Base-by-base conservation (phyloP, 2,329 filamentous ascomycete genomes). In the Fusarium oligoseptatum region DNA sequence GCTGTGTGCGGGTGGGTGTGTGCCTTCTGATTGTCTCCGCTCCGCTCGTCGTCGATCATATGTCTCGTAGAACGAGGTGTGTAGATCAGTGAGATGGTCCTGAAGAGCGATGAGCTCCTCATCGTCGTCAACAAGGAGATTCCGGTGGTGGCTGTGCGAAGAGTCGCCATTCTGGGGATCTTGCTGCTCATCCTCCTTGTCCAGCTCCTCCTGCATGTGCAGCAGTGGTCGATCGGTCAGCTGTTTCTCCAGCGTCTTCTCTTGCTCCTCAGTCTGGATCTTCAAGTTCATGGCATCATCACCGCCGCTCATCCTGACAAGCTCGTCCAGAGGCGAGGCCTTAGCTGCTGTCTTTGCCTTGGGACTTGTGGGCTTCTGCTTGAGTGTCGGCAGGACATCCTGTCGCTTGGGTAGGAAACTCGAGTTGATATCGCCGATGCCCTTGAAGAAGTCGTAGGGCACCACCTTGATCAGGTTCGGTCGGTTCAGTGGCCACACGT, bases 371-470 rank as follows among this genome's bases (percentile, higher is more conserved):
- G 73, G 64, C 24, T 75, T 69, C n/a, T 75, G 48, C 66, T 77
- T 81, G 24, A 73, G 64, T 11, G 79, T 76, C 0, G 85, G 82
- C 8, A 89, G 71, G 29, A 89, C 82, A 78, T 92, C 87, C 76
- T 89, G 84, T 68, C 89, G 91, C 82, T 97, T 97, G 0, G 97
- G 97, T 62, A 99, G 83, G 81, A 98, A 99, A 81, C 94, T 98
- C 14, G 96, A 97, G 85, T 99, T 99, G 87, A 99, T 99, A 83
- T 99, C 97, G 72, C 97, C 97, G 73, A 98, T 98, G 17, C 97
- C 97, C 67, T 97, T 94, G 85, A 98, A 99, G 84, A 99, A 99
- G 82, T 98, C 96, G 82, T 98, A 99, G 0, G 96, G 95, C 2
- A 92, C 92, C 37, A 99, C 97, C 81, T 97, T 98, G 85, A 99